phyloP scores from a whole-genome alignment of 495 filamentous ascomycete species.

The Penicillium cosmopolitanum region DNA sequence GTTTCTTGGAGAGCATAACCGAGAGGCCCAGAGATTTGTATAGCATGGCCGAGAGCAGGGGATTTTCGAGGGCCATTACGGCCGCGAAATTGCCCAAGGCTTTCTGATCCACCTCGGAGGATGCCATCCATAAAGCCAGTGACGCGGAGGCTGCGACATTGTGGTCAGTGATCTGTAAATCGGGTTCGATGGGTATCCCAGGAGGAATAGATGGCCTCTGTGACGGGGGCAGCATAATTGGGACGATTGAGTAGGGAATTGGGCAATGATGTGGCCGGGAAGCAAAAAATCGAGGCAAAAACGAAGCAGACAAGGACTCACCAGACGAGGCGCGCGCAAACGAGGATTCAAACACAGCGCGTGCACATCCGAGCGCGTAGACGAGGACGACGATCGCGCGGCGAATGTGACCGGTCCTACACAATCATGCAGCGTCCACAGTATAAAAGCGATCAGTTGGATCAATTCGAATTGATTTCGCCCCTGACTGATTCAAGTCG shows the following conservation, averaged over 20 bases:
- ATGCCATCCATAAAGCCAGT: slow-evolving; percentile 74
- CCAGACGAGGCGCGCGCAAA: slow-evolving; percentile 38
- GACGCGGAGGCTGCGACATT: slow-evolving; percentile 25
- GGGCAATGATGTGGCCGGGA: neutral
- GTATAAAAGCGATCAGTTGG: neutral
- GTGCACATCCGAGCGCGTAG: slow-evolving; percentile 22
- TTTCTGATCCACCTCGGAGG: slow-evolving; percentile 95
- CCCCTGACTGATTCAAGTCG: neutral
- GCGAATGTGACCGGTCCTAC: neutral
- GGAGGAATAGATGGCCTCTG: slow-evolving; percentile 1
- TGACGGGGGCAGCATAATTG: neutral
- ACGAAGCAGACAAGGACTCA: slow-evolving; percentile 24
- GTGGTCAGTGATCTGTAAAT: slow-evolving; percentile 21
- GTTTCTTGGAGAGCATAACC: slow-evolving; percentile 82
- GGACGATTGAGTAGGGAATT: neutral
- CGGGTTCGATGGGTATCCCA: neutral
- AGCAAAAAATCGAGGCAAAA: neutral
- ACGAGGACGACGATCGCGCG: neutral
- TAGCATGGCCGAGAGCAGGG: slow-evolving; percentile 75
- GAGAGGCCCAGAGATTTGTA: slow-evolving; percentile 91
- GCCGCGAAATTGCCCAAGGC: slow-evolving; percentile 86
- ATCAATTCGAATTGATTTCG: neutral
- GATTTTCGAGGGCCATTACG: slow-evolving; percentile 69
- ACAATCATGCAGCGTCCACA: neutral
- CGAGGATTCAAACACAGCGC: slow-evolving; percentile 32